Evolutionary conservation across 257 asterid genomes (phyloP).

Genomic region (Jasminum sambac): DNA sequence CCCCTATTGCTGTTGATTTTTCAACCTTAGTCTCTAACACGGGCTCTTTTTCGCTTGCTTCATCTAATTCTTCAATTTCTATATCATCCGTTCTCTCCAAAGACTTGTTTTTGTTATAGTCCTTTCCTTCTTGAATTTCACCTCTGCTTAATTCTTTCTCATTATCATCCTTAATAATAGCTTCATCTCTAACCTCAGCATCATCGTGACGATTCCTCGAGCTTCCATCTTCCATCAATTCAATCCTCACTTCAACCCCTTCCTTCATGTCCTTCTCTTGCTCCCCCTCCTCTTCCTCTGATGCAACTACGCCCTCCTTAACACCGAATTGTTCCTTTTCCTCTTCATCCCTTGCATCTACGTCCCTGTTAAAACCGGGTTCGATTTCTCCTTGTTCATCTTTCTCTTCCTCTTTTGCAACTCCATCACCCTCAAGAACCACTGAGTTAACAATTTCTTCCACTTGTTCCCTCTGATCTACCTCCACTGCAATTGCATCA

Average conservation of each 20-base stretch:
- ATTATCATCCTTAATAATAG: neutral
- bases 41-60: neutral
- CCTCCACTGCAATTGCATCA: no score
- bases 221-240: slow-evolving; percentile 19
- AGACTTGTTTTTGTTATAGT: slow-evolving; percentile 20
- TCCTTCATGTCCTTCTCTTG: slow-evolving; percentile 18
- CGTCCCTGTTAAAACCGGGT: neutral
- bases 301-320: neutral
- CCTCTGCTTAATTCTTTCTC: neutral
- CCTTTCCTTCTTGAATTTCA: slow-evolving; percentile 17
- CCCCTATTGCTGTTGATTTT: no score
- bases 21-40: slow-evolving; percentile 2
- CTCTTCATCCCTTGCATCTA: neutral
- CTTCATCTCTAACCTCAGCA: neutral
- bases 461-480: neutral
- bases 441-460: neutral
- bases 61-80: slow-evolving; percentile 8
- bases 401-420: slow-evolving; percentile 16
- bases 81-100: slow-evolving; percentile 21
- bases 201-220: slow-evolving; percentile 2
- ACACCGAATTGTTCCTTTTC: neutral
- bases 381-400: neutral
- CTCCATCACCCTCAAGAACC: neutral
- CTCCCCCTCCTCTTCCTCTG: slow-evolving; percentile 23
- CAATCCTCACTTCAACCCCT: slow-evolving; percentile 31